phyloP scores from a whole-genome alignment of 2,329 filamentous ascomycete genomes.

The Alternaria sp. region DNA sequence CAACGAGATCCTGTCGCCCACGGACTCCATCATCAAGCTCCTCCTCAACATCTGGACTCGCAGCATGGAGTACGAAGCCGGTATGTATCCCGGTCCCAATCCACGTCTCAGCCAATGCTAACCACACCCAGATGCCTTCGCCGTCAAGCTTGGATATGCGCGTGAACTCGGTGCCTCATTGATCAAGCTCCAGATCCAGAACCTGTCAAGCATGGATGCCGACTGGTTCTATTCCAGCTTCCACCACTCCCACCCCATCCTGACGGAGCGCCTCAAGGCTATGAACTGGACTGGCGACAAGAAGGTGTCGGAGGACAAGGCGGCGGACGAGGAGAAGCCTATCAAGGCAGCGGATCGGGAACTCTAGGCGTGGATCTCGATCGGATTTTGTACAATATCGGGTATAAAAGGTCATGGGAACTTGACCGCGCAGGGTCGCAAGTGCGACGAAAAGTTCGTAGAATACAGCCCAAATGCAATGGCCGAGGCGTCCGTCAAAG shows the following conservation, averaged over 20 bases:
- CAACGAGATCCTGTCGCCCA: conserved; percentile 92
- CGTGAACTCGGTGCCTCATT: conserved; percentile 83
- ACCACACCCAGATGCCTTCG: conserved; percentile 72
- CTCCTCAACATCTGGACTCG: conserved; percentile 95
- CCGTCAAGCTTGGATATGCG: conserved; percentile 81
- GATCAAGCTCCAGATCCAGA: conserved; percentile 98
- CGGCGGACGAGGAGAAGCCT: conserved; percentile 63
- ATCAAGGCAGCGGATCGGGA: conserved; percentile 78
- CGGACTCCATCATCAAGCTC: conserved; percentile 93
- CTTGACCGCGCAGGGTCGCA: not conserved
- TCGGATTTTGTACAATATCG: not conserved
- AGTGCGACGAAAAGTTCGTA: not conserved
- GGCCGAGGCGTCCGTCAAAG: not conserved
- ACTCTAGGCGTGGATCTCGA: conserved; percentile 58
- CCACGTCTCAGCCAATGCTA: conserved; percentile 21
- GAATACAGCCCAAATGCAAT: conserved; percentile 5
- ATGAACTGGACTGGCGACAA: conserved; percentile 81
- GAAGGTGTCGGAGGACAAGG: conserved; percentile 59
- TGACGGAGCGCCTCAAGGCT: conserved; percentile 90
- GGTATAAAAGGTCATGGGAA: conserved; percentile 1
- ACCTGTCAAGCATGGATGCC: conserved; percentile 97
- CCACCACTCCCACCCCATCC: conserved; percentile 96
- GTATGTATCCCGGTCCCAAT: conserved; percentile 45
- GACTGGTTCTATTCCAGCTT: conserved; percentile 99
- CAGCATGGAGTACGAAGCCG: conserved; percentile 94